Evolutionary conservation across 768 basidiomycete genomes (phyloP).

Genomic region (Boletus rubescentipes): DNA sequence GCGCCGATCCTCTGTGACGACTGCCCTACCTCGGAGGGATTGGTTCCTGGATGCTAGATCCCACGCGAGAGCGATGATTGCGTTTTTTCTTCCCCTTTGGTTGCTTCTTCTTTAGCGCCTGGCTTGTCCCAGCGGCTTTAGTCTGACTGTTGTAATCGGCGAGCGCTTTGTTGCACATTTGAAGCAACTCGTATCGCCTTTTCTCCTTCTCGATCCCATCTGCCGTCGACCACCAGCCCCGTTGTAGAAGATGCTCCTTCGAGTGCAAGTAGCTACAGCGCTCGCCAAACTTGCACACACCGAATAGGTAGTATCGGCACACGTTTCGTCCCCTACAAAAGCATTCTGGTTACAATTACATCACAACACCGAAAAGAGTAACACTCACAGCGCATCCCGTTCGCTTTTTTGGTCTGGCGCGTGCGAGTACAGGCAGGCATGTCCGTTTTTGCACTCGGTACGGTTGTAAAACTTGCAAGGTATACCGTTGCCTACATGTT

Average conservation of each 20-base stretch:
- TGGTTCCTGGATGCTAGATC: background rate
- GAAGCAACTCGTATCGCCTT: background rate
- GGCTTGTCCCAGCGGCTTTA: background rate
- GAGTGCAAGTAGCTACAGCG: conserved; percentile 52
- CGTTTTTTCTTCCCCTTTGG: conserved; percentile 1
- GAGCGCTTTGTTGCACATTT: background rate
- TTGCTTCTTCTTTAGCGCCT: background rate
- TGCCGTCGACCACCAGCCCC: conserved; percentile 46
- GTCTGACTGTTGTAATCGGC: background rate
- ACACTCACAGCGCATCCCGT: conserved; percentile 51
- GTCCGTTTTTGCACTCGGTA: conserved; percentile 45
- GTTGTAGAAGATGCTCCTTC: conserved; percentile 40
- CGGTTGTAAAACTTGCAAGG: conserved; percentile 61
- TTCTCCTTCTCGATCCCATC: conserved; percentile 7
- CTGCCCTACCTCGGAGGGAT: background rate
- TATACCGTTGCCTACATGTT: conserved; percentile 49
- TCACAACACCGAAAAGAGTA: background rate
- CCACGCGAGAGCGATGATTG: background rate
- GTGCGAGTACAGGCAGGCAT: conserved; percentile 47
- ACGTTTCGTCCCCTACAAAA: conserved; percentile 51
- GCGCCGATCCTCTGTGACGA: background rate
- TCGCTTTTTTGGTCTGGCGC: conserved; percentile 56
- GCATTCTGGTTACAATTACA: background rate
- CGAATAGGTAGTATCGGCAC: conserved; percentile 42
- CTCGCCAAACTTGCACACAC: conserved; percentile 38